Conservation (phyloP, 176 grass and related monocot species). For the Cocos nucifera region DNA sequence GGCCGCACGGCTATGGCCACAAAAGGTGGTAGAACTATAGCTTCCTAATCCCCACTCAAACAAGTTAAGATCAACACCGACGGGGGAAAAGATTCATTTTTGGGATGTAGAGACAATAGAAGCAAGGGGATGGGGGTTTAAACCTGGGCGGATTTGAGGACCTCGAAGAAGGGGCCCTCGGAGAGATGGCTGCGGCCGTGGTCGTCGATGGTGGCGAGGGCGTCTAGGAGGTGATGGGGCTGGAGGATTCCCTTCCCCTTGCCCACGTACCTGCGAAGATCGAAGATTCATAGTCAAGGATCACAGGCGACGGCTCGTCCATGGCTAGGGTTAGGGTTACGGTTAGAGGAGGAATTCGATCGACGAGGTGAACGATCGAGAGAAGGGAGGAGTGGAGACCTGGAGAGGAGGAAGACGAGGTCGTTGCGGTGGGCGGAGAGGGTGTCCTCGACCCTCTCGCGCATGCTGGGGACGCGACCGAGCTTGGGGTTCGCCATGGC, state of each 20-base stretch:
- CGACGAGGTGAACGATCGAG: no score
- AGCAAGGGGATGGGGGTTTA: neutral
- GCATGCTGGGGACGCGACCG: slow-evolving; percentile 43
- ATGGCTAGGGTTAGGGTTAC: no score
- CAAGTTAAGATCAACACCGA: neutral
- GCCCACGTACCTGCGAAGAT: slow-evolving; percentile 44
- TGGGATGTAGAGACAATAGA: no score
- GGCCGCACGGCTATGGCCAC: slow-evolving; percentile 94
- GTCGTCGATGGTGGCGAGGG: slow-evolving; percentile 58
- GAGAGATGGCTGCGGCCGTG: slow-evolving; percentile 34
- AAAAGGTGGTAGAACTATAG: slow-evolving; percentile 90
- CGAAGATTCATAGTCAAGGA: no score
- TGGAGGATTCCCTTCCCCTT: slow-evolving; percentile 93
- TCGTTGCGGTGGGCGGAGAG: slow-evolving; percentile 85
- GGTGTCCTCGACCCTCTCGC: slow-evolving; percentile 85
- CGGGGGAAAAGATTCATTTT: no score
- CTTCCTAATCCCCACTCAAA: slow-evolving; percentile 45
- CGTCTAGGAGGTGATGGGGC: slow-evolving; percentile 84
- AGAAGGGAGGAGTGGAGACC: slow-evolving; percentile 10
- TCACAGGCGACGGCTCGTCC: no score
- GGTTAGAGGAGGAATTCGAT: no score
- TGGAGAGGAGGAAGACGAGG: slow-evolving; percentile 83
- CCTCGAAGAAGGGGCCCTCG: slow-evolving; percentile 83
- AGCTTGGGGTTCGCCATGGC: slow-evolving; percentile 62
- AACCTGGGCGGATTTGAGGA: slow-evolving; percentile 79